These are phyloP conservation scores for Ustilago bromivora DNA, from an alignment of 1,284 basidiomycete genomes.

Conservation along the genomic window DNA sequence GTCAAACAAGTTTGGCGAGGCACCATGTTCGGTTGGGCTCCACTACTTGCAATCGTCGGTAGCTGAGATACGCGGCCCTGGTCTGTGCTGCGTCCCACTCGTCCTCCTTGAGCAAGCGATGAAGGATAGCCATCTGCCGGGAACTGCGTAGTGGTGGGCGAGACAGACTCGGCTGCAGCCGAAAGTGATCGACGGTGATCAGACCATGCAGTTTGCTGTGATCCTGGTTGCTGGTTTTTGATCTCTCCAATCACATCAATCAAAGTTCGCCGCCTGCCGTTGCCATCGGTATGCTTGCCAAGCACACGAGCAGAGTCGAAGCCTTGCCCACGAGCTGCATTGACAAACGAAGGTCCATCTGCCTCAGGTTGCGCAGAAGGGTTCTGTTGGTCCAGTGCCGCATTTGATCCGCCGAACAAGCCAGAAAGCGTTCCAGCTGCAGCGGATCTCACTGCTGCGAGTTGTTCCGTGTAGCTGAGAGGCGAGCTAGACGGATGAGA, in stretches of 20 bases:
- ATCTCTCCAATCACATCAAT: constrained; percentile 51
- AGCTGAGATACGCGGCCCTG: constrained; percentile 27
- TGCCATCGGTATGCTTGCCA: constrained; percentile 16
- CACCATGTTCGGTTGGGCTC: constrained; percentile 4
- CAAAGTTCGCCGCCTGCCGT: constrained; percentile 30
- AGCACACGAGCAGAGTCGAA: constrained; percentile 45
- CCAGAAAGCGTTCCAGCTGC: constrained; percentile 41
- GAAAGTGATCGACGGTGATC: constrained; percentile 36
- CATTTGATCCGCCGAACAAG: constrained; percentile 34
- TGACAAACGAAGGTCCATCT: constrained; percentile 34
- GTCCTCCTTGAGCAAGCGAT: constrained; percentile 10
- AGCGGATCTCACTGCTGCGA: constrained; percentile 42
- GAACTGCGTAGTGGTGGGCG: constrained; percentile 18
- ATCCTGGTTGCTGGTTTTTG: constrained; percentile 21
- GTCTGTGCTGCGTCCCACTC: constrained; percentile 34
- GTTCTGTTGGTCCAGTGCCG: constrained; percentile 30
- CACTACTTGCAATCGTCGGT: constrained; percentile 26
- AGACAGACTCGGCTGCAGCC: constrained; percentile 21
- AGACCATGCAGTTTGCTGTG: constrained; percentile 4
- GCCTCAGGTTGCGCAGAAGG: constrained; percentile 7
- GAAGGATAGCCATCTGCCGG: constrained; percentile 17
- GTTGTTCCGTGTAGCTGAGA: constrained; percentile 38
- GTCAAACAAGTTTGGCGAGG: constrained; percentile 23
- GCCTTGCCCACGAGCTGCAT: constrained; percentile 40
- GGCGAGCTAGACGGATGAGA: constrained; percentile 30